Evolutionary conservation across 345 rosid species (phyloP).

Genomic region (Carallia pectinifolia): DNA sequence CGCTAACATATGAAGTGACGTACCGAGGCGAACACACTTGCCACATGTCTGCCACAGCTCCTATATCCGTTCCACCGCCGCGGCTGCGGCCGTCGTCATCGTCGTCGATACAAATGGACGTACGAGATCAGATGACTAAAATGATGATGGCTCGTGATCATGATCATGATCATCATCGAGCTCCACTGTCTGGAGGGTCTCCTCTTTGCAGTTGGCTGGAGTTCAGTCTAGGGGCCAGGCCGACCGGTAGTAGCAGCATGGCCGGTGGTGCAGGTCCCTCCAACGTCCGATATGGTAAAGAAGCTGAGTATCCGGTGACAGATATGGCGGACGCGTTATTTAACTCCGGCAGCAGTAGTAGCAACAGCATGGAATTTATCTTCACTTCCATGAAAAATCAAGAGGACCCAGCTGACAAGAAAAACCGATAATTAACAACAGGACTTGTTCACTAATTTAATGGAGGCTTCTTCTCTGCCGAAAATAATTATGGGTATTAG

Average conservation of each 20-base stretch:
- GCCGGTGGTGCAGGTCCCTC: slow-evolving; percentile 34
- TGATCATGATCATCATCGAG: slow-evolving; percentile 9
- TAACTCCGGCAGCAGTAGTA: slow-evolving; percentile 56
- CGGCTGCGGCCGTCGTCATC: background rate
- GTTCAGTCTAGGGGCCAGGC: slow-evolving; percentile 22
- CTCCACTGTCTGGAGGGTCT: background rate
- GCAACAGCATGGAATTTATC: slow-evolving; percentile 54
- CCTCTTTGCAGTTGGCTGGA: slow-evolving; percentile 33
- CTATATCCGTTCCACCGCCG: slow-evolving; percentile 26
- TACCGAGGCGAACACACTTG: slow-evolving; percentile 77
- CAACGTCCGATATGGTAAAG: slow-evolving; percentile 23
- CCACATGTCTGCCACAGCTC: slow-evolving; percentile 60
- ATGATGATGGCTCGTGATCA: slow-evolving; percentile 5
- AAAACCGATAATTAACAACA: slow-evolving; percentile 2
- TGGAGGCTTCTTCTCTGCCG: too few species aligned
- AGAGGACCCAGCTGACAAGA: slow-evolving; percentile 33
- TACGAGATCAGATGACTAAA: slow-evolving; percentile 8
- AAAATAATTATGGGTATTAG: too few species aligned
- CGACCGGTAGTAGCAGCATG: background rate
- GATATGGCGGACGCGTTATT: slow-evolving; percentile 65
- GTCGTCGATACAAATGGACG: background rate
- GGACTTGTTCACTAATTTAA: too few species aligned
- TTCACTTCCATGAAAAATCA: slow-evolving; percentile 37
- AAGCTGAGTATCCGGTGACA: slow-evolving; percentile 33
- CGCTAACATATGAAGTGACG: slow-evolving; percentile 51